Conservation (phyloP, 805 yeast species). For the Yueomyces sinensis region DNA sequence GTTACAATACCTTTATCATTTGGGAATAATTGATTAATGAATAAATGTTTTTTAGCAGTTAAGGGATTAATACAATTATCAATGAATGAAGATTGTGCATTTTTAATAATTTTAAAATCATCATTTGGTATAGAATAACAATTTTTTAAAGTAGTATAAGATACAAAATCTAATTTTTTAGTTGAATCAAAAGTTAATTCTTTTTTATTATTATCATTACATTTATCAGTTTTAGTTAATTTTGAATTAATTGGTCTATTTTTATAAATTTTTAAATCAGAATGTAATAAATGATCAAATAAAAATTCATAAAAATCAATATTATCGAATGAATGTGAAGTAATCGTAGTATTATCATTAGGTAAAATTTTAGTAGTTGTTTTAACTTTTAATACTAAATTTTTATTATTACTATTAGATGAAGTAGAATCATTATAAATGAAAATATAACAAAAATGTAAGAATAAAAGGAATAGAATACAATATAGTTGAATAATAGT, state of each 20-base stretch:
- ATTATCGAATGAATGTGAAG: background rate
- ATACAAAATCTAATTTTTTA: background rate
- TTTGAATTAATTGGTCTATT: background rate
- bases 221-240: background rate
- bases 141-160: conserved; percentile 5
- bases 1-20: conserved; percentile 52
- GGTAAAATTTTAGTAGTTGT: no score
- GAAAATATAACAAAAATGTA: no score
- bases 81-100: conserved; percentile 1
- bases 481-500: background rate
- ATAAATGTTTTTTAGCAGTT: background rate
- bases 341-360: background rate
- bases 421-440: no score
- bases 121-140: conserved; percentile 7
- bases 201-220: background rate
- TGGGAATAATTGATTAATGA: conserved; percentile 4
- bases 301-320: background rate
- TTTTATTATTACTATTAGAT: no score
- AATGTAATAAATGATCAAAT: background rate
- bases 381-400: no score
- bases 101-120: conserved; percentile 3
- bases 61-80: background rate
- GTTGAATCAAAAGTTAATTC: background rate
- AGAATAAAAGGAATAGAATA: background rate
- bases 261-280: background rate